Evolutionary conservation across 345 rosid species (phyloP), one percentile per base, ranked within the genome.

Genomic region (Noccaea bulbosa): DNA sequence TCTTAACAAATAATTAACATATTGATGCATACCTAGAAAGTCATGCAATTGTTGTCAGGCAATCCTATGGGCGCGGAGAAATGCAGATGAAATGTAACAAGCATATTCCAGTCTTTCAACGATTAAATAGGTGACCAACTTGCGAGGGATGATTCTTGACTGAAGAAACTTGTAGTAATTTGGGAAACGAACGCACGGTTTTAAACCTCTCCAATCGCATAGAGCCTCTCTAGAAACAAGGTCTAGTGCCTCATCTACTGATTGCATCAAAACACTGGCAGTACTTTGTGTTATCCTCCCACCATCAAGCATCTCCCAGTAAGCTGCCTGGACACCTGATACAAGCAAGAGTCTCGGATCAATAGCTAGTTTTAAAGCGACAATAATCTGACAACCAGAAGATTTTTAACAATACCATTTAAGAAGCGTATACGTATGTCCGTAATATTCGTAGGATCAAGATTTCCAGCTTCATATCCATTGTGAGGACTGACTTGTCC

Each of bases 301-400:
- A 79, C 89, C 97, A 69, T 94, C 89, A 51, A 91, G 86, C 99
- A 91, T 91, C 40, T 41, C 88, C 99, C 99, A 89, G 74, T 89
- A 94, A 72, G 99, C 97, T 79, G 92, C 83, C 57, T 89, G 96
- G 68, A 91, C 96, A 70, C 96, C 98, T 94, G 80, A 67, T 63
- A 52, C 20, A 54, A 30, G 74, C 68, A 77, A 54, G 38, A 52
- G 38, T 24, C 62, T 59, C 43, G 0, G 30, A 51, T 44, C 45
- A 12, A 44, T 69, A 27, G 72, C 68, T n/a, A 35, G 12, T 52
- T 73, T 46, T 56, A 22, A 17, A 55, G 14, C 10, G 32, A 33
- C 14, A 64, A 65, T 40, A 57, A 11, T 30, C 32, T 63, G 41
- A 33, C 52, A 66, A 33, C 9, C 8, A 68, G 8, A 44, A 53